Evolutionary conservation across 495 filamentous ascomycete genomes (phyloP).

Genomic region (Hyaloscypha finlandica): DNA sequence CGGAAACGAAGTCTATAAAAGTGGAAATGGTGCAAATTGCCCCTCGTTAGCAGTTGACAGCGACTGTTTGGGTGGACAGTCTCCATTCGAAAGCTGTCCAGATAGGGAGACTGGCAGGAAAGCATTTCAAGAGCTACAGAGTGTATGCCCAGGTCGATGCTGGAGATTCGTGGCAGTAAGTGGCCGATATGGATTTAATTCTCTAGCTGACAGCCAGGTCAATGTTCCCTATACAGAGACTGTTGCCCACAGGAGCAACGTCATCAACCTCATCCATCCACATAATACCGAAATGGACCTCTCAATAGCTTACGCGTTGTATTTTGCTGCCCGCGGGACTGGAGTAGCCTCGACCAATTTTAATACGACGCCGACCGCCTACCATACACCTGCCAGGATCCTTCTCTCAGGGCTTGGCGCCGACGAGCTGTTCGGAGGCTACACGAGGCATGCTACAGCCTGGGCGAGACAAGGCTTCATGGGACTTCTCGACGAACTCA

Average conservation of each 20-base stretch:
- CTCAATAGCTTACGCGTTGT: slow-evolving; percentile 90
- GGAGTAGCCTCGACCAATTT: slow-evolving; percentile 48
- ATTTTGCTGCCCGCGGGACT: slow-evolving; percentile 84
- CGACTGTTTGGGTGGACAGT: neutral
- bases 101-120: slow-evolving; percentile 84
- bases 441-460: slow-evolving; percentile 79
- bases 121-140: slow-evolving; percentile 71
- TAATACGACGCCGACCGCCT: slow-evolving; percentile 34
- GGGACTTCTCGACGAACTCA: slow-evolving; percentile 79
- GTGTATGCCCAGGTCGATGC: slow-evolving; percentile 66
- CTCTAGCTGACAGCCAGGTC: slow-evolving; percentile 48
- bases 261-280: slow-evolving; percentile 80
- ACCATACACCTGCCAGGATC: slow-evolving; percentile 75
- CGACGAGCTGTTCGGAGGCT: slow-evolving; percentile 95
- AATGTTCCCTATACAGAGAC: slow-evolving; percentile 83
- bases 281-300: slow-evolving; percentile 99
- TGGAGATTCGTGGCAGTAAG: slow-evolving; percentile 78
- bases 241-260: slow-evolving; percentile 61
- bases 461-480: slow-evolving; percentile 65
- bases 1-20: neutral
- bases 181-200: neutral
- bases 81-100: slow-evolving; percentile 77
- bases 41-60: too few species aligned
- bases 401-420: slow-evolving; percentile 92
- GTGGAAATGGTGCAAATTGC: neutral